phyloP scores from a whole-genome alignment of 2,329 filamentous ascomycete species.

The Fusarium vanettenii region DNA sequence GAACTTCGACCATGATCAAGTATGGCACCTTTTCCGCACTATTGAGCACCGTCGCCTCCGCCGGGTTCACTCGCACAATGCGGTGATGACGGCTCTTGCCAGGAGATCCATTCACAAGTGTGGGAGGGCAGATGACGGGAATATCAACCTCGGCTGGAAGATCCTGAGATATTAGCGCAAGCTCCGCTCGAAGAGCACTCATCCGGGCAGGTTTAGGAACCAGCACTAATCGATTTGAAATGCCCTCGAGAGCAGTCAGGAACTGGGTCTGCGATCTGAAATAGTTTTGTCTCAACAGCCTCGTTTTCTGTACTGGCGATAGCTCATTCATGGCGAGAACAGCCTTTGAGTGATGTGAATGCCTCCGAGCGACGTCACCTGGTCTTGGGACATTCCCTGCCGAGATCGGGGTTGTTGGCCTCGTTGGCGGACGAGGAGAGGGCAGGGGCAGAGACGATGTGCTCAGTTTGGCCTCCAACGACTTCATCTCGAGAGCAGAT shows the following conservation, averaged over 20 bases:
- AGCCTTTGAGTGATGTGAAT: constrained; percentile 71
- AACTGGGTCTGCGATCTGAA: constrained; percentile 86
- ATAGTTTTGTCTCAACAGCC: constrained; percentile 81
- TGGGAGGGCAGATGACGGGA: constrained; percentile 82
- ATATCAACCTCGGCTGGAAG: constrained; percentile 87
- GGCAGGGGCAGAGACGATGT: constrained; percentile 76
- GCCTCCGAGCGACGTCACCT: constrained; percentile 66
- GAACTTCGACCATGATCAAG: constrained; percentile 84
- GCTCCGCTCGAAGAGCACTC: constrained; percentile 82
- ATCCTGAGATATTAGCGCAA: constrained; percentile 84
- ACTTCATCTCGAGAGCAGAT: constrained; percentile 63
- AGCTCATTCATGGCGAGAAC: constrained; percentile 71
- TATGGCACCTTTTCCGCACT: constrained; percentile 90
- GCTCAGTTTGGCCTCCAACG: constrained; percentile 72
- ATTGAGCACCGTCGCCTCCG: constrained; percentile 86
- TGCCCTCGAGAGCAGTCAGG: constrained; percentile 81
- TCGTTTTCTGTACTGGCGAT: constrained; percentile 74
- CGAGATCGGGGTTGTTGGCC: constrained; percentile 69
- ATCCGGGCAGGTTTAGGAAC: constrained; percentile 85
- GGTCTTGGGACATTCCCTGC: constrained; percentile 61
- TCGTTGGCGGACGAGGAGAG: constrained; percentile 62
- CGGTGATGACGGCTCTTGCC: constrained; percentile 83
- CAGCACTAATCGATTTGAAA: constrained; percentile 84
- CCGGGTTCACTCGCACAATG: constrained; percentile 85
- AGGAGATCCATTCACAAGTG: constrained; percentile 77